Percentiles rank a stretch among this genome's conserved stretches.
phyloP scores from a whole-genome alignment of 495 filamentous ascomycete species.

The Melanomma pulvis-pyrius region DNA sequence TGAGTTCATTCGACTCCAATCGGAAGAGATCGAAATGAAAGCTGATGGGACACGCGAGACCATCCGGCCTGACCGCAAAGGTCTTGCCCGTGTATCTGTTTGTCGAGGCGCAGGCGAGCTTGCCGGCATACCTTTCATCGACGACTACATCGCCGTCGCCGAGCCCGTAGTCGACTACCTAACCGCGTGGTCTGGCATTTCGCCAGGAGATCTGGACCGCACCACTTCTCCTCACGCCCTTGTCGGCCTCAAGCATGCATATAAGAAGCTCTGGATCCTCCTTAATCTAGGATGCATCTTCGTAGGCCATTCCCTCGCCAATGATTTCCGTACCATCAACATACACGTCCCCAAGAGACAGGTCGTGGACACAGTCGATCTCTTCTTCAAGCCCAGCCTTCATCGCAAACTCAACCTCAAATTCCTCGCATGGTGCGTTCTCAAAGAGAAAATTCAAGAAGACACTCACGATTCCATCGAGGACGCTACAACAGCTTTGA shows the following conservation, averaged over 20 bases:
- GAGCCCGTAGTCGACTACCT: slow-evolving; percentile 96
- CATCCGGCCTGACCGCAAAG: slow-evolving; percentile 79
- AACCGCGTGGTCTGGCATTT: slow-evolving; percentile 89
- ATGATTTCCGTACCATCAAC: slow-evolving; percentile 97
- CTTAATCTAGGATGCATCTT: slow-evolving; percentile 93
- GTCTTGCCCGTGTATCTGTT: slow-evolving; percentile 85
- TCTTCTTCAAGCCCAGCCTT: slow-evolving; percentile 73
- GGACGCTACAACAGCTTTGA: slow-evolving; percentile 86
- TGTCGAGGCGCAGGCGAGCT: slow-evolving; percentile 73
- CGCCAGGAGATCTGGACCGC: slow-evolving; percentile 77
- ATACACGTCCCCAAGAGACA: slow-evolving; percentile 91
- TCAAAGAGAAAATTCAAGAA: slow-evolving; percentile 89
- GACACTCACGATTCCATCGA: slow-evolving; percentile 91
- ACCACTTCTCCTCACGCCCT: slow-evolving; percentile 73
- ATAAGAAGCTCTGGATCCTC: slow-evolving; percentile 97
- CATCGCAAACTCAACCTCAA: slow-evolving; percentile 80
- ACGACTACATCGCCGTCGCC: slow-evolving; percentile 91
- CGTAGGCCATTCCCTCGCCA: slow-evolving; percentile 86
- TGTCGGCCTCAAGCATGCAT: slow-evolving; percentile 84
- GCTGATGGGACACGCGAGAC: slow-evolving; percentile 85
- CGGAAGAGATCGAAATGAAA: slow-evolving; percentile 90
- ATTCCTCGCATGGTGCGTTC: slow-evolving; percentile 83
- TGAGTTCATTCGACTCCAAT: slow-evolving; percentile 89
- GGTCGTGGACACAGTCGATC: slow-evolving; percentile 87
- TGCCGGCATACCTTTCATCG: slow-evolving; percentile 86